Evolutionary conservation across 176 grass and related monocot genomes (phyloP), one percentile per base, ranked within the genome.

Genomic region (Panicum miliaceum): DNA sequence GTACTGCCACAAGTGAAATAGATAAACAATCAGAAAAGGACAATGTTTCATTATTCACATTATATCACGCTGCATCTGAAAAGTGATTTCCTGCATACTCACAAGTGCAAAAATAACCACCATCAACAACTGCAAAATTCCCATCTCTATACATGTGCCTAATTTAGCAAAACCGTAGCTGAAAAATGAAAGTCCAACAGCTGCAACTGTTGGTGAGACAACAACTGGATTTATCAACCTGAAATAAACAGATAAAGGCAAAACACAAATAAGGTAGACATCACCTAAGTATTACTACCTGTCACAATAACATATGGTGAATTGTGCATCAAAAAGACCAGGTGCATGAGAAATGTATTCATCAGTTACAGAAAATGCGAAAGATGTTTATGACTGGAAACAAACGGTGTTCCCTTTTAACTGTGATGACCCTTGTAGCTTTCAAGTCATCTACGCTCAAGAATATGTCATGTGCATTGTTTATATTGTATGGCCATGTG

Each of bases 171-270:
- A 96, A 48, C 96, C 96, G 77, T 99, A 99, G 91, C 87, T 93
- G 76, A 94, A 96, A 94, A 99, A 99, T 8, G 96, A 99, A 78
- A 99, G 93, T 36, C 96, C 96, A 79, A 99, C 74, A 79, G 96
- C 93, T 78, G 93, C 96, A 86, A 99, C 86, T 0, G 96, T 99
- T 76, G 96, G 90, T 59, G 96, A 89, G 73, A 99, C 89, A 8
- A 96, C 93, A 81, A 99, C 84, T 37, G 96, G 96, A 89, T 94
- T 99, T 86, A 99, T 96, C 72, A 94, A 94, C 96, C 96, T 99
- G 86, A 83, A 86, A 94, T 53, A 83, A 85, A 81, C 43, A 76
- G 56, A 86, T 45, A 77, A 64, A 58, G 41, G 81, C 9, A 57
- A 58, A 56, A 37, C 18, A 73, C 13, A 37, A 37, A 59, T 8